Conservation (phyloP, 1,284 basidiomycete genomes). For the Leccinum pachyderme region DNA sequence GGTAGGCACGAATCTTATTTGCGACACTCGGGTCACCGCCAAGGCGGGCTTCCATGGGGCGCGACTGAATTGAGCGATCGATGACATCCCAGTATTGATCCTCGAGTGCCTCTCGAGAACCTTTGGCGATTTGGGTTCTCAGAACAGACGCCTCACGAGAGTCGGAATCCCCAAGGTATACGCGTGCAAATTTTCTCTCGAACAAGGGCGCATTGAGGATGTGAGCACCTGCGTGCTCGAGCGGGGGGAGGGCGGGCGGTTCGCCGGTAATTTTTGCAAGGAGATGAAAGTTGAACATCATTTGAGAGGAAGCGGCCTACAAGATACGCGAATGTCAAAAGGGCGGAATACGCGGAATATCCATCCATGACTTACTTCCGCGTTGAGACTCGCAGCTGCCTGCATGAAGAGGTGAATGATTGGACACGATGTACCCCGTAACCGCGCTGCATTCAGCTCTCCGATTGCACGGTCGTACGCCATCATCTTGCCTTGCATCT, state of each 20-base stretch:
- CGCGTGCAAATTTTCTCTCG: conserved; percentile 70
- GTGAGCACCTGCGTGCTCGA: conserved; percentile 74
- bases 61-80: conserved; percentile 80
- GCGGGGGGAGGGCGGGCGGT: conserved; percentile 63
- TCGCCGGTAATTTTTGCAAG: conserved; percentile 70
- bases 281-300: conserved; percentile 68
- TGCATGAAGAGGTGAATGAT: conserved; percentile 69
- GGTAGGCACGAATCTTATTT: conserved; percentile 88
- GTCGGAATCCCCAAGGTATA: conserved; percentile 69
- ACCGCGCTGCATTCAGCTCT: conserved; percentile 71
- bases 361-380: conserved; percentile 46
- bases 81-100: conserved; percentile 86
- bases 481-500: conserved; percentile 94
- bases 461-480: conserved; percentile 83
- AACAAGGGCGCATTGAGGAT: conserved; percentile 73
- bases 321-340: background rate
- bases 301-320: conserved; percentile 54
- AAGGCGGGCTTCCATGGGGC: conserved; percentile 83
- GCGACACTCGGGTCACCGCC: conserved; percentile 90
- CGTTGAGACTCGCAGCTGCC: conserved; percentile 54
- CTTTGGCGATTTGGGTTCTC: conserved; percentile 69
- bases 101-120: conserved; percentile 74
- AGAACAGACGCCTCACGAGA: conserved; percentile 61
- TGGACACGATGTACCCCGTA: conserved; percentile 71
- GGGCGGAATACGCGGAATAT: conserved; percentile 4